A percentile compares a stretch with the other conserved stretches of the same genome.
phyloP scores from a whole-genome alignment of 169 alveolate genomes.

The Cryptosporidium bovis region DNA sequence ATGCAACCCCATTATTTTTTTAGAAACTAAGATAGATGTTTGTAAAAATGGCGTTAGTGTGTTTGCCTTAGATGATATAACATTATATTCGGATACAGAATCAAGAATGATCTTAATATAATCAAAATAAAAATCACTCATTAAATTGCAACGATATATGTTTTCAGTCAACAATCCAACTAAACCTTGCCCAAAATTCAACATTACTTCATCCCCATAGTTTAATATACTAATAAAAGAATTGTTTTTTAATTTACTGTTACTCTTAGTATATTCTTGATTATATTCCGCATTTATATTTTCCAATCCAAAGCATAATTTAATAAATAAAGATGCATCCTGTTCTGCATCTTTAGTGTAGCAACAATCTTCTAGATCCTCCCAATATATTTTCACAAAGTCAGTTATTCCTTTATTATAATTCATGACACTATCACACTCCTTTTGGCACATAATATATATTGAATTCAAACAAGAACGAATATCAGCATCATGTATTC shows the following conservation, averaged over 20 bases:
- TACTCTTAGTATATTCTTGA: not conserved
- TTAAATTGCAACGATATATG: constrained; percentile 43
- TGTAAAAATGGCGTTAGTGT: constrained; percentile 33
- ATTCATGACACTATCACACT: not conserved
- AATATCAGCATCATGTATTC: constrained; percentile 34
- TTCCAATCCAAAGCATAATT: constrained; percentile 46
- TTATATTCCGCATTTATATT: not conserved
- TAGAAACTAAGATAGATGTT: constrained; percentile 20
- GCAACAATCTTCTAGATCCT: constrained; percentile 48
- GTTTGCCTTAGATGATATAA: constrained; percentile 1
- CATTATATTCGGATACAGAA: constrained; percentile 19
- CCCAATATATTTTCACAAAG: constrained; percentile 25
- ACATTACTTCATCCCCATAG: constrained; percentile 35
- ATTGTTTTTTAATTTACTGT: too few species aligned
- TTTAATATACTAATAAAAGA: not conserved
- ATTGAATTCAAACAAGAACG: constrained; percentile 49
- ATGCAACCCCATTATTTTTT: constrained; percentile 13
- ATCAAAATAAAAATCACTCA: constrained; percentile 29
- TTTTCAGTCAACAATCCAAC: constrained; percentile 28
- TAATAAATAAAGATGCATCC: constrained; percentile 33
- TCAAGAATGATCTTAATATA: constrained; percentile 19
- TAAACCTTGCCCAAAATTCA: constrained; percentile 10
- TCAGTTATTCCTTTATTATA: not conserved
- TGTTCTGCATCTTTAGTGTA: constrained; percentile 58
- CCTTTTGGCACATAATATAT: constrained; percentile 45